Evolutionary conservation across 208 protist species (phyloP), one percentile per base, ranked within the genome.

Genomic region (Endotrypanum monterogeii): DNA sequence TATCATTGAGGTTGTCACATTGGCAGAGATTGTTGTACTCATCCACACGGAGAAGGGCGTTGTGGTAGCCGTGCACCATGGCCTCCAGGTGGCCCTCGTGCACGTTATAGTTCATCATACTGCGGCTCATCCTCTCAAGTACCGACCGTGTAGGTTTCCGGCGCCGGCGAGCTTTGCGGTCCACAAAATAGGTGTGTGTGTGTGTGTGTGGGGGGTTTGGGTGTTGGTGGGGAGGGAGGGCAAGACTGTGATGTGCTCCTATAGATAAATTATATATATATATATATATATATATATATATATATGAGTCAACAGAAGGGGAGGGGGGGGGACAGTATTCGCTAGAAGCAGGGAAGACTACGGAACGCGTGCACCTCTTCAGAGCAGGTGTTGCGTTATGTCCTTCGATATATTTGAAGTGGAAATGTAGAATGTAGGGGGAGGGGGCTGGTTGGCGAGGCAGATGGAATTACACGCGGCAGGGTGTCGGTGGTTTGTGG

Each of bases 21-120:
- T 99, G 98, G 67, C 83, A 89, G 18, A 99, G 88, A 76, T 99
- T 99, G 71, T 90, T 86, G 89, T 99, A 99, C 81, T 99, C 98
- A 3, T 96, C 81, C 25, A 82, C 68, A 35, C 67, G 91, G 12
- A 99, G 90, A 50, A 99, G 84, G n/a, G 84, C 95, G 76, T 95
- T 90, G 68, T 85, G 88, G 82, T 96, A 97, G 62, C 95, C 95
- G 79, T 96, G 94, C 39, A 97, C 87, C 75, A 97, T 93, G 6
- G 91, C 93, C 81, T 98, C 95, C 46, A 97, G 84, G 83, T 81
- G 88, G 57, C 93, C 93, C 82, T 94, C 88, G 67, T 95, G 87
- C 65, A 95, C 85, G 74, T 97, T 97, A 76, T 91, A 94, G 20
- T 78, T 83, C 70, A 97, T 70, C 80, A 97, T 88, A 71, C 84